Evolutionary conservation across 768 basidiomycete genomes (phyloP).

Genomic region (Lactifluus pinguis): DNA sequence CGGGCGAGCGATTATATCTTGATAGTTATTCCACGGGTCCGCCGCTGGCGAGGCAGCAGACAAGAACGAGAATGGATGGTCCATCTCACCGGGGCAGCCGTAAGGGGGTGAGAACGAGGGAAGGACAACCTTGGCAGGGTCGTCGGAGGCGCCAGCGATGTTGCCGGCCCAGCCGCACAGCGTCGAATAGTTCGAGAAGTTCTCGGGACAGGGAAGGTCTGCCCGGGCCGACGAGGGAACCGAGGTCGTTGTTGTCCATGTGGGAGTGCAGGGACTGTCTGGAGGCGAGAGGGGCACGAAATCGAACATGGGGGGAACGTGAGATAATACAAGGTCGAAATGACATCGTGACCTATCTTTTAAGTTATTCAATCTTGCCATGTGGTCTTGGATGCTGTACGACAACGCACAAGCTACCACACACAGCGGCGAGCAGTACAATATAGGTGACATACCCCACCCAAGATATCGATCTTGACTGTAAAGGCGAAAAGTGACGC

Average conservation of each 20-base stretch:
- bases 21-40: slow-evolving; percentile 8
- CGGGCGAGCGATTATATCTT: slow-evolving; percentile 5
- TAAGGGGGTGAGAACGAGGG: neutral
- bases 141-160: neutral
- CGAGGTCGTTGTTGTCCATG: slow-evolving; percentile 9
- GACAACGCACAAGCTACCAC: no score
- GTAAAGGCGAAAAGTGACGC: no score
- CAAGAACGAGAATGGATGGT: slow-evolving; percentile 9
- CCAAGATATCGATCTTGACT: no score
- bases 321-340: no score
- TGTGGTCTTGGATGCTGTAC: no score
- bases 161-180: slow-evolving; percentile 18
- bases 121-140: neutral
- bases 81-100: neutral
- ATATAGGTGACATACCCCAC: no score
- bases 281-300: slow-evolving; percentile 15
- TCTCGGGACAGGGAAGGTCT: neutral
- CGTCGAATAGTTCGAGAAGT: slow-evolving; percentile 16
- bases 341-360: no score
- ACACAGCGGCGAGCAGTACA: no score
- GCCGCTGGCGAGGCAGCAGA: neutral
- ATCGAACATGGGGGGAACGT: neutral
- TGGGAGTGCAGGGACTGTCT: slow-evolving; percentile 14
- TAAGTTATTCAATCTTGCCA: no score
- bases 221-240: slow-evolving; percentile 2